Evolutionary conservation across 768 basidiomycete genomes (phyloP), one percentile per base, ranked within the genome.

Genomic region (Leccinum ochraceum): DNA sequence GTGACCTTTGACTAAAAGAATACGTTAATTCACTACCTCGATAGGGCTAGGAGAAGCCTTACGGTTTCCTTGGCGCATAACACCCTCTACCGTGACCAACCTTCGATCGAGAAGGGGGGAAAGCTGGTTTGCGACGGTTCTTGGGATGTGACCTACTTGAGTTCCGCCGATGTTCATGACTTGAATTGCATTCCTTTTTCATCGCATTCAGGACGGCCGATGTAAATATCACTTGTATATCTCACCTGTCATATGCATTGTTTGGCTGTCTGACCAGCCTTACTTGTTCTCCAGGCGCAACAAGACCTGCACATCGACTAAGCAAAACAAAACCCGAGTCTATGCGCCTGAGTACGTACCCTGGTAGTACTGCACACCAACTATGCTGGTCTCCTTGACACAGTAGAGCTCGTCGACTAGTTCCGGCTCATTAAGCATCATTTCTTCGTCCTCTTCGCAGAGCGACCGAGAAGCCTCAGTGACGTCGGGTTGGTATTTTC

Each of bases 111-210:
- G 81, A 24, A 94, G 76, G 1, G 89, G 86, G 5, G 93, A 82
- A 17, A 95, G 77, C 65, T 82, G 81, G 0, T 71, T 56, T 0
- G 84, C 90, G 13, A 88, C 79, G 22, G 73, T 75, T 36, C 82
- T 80, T 2, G 90, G 87, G 24, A 95, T 70, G 74, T 95, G 94
- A 2, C 94, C 94, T 3, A 95, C 92, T 81, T 94, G 89, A 13
- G 76, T 76, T 1, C 79, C 78, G 2, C 81, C 78, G 46, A 94
- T 92, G 68, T 95, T 95, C 69, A 83, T 79, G 28, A 95, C 92
- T 77, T 91, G 84, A 26, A 93, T 87, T 2, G 90, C 88, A 72
- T 92, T 91, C 30, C 88, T 91, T 57, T 17, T 30, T 58, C 28
- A 13, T 56, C 20, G 17, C 58, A 8, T 39, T 28, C 16, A 50